Base-by-base conservation (phyloP, 2,329 filamentous ascomycete genomes). In the Monosporascus sp. region DNA sequence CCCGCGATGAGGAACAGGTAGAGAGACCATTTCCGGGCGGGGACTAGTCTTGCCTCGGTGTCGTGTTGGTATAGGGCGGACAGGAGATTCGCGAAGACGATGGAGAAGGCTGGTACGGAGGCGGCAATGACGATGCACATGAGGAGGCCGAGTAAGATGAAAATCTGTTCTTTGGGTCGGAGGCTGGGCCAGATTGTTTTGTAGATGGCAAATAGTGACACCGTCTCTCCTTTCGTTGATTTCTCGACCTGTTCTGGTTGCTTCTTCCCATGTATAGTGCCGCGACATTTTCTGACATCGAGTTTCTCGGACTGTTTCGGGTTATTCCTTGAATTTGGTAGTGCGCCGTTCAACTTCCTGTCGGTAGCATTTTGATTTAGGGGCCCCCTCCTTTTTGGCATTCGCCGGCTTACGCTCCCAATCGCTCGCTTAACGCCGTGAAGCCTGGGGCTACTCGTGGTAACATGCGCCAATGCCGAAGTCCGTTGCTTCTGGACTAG, bases 101-200 rank as follows among this genome's bases (percentile, higher is more conserved):
- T 90, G 0, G 90, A 86, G 61, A 97, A 97, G 0, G 82, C 73
- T 0, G 91, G 89, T 0, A 86, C 88, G 25, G 81, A 77, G 3
- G 77, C 81, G 3, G 89, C 86, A 47, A 89, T 84, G 0, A 86
- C 60, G 1, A 87, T 61, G 31, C 86, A 83, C 45, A 80, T 76
- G 0, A 80, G n/a, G 9, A 90, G 70, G 1, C 85, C 89, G 2
- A 80, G 51, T 0, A 86, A 27, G 1, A 95, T 71, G 14, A 81
- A 67, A 0, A 79, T 2, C 1, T 79, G 81, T 14, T 85, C 75
- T 6, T 58, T 70, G 49, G 61, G 63, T 1, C 74, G 71, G 1
- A 96, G 71, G 0, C 70, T 76, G 0, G 89, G 86, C 82, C 89
- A 88, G 0, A 96, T 76, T 0, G 88, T 91, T 15, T 68, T 69